Base-by-base conservation (phyloP, 1,284 basidiomycete species). In the Pseudozyma thailandica region DNA sequence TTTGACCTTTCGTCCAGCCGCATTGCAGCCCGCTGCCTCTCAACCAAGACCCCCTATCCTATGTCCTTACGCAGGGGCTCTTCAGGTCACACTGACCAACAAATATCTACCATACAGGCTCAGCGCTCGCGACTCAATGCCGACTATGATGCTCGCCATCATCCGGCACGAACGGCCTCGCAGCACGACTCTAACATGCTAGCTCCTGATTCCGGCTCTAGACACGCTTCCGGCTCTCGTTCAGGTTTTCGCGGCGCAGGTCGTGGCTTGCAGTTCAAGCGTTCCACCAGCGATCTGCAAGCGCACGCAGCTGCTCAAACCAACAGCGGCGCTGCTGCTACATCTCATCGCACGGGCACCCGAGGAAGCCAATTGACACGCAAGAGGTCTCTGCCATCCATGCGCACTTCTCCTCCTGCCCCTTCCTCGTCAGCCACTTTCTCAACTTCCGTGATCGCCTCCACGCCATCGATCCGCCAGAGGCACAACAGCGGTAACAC, bases 1-100 rank as follows among this genome's bases (percentile, higher is more conserved):
- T 50, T 77, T 30, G 77, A 78, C 39, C 55, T 78, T 9, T 77
- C 75, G 16, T 57, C 76, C 2, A 72, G 72, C 49, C 65, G 77
- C 23, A 68, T 78, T 25, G 52, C 52, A 30, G 52, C 56, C 13
- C 63, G 56, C 16, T 31, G 44, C 13, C 39, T 60, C 13, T 31
- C 63, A 2, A 16, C 48, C 12, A 59, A 31, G 15, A 60, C 30
- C 48, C 27, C 6, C 35, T 38, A 13, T 33, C 43, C 42, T 27
- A 41, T 39, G 45, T 23, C 25, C 21, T 26, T 10, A 23, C 10
- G 21, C 18, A 41, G 7, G 23, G 38, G 18, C 21, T 41, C 38
- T 16, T 10, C 38, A 10, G 21, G 18, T 8, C 13, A 9, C 33
- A 41, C 13, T 21, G 38, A 23, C 7, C n/a, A n/a, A n/a, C n/a